Conservation (phyloP, 1,284 basidiomycete species). For the Termitomyces sp. region DNA sequence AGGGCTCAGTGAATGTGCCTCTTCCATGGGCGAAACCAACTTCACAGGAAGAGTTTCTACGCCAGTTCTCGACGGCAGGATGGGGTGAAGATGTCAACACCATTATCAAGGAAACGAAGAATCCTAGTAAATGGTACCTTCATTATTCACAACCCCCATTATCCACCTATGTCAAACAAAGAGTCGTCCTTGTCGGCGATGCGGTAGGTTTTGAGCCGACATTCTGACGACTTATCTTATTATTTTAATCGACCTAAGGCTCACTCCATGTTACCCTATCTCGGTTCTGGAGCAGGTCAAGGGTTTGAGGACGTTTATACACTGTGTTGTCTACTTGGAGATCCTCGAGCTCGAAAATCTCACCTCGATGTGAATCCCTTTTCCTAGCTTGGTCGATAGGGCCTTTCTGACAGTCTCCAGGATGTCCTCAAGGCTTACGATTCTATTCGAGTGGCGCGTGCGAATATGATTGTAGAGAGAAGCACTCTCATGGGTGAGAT, state of each 20-base stretch:
- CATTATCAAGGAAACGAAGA: conserved; percentile 43
- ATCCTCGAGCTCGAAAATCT: conserved; percentile 36
- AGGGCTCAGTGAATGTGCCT: conserved; percentile 33
- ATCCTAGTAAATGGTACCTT: conserved; percentile 58
- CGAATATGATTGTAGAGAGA: conserved; percentile 39
- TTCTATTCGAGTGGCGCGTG: conserved; percentile 38
- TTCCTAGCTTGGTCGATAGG: neutral
- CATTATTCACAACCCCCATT: conserved; percentile 52
- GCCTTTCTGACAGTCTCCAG: conserved; percentile 22
- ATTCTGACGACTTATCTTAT: neutral
- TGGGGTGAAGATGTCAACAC: conserved; percentile 45
- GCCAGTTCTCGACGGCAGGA: conserved; percentile 34
- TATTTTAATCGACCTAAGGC: conserved; percentile 30
- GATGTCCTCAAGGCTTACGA: conserved; percentile 42
- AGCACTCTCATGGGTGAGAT: conserved; percentile 37
- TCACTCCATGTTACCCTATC: conserved; percentile 58
- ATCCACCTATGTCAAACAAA: conserved; percentile 40
- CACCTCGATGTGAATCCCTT: conserved; percentile 42
- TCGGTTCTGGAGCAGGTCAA: conserved; percentile 60
- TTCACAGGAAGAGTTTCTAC: conserved; percentile 40
- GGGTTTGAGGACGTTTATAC: conserved; percentile 58
- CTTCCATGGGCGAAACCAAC: conserved; percentile 46
- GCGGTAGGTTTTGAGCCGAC: conserved; percentile 36
- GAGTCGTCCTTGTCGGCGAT: conserved; percentile 54
- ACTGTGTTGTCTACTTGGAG: conserved; percentile 44